These are phyloP conservation scores for Castanea crenata DNA, from an alignment of 306 rosid genomes.

Conservation along the genomic window DNA sequence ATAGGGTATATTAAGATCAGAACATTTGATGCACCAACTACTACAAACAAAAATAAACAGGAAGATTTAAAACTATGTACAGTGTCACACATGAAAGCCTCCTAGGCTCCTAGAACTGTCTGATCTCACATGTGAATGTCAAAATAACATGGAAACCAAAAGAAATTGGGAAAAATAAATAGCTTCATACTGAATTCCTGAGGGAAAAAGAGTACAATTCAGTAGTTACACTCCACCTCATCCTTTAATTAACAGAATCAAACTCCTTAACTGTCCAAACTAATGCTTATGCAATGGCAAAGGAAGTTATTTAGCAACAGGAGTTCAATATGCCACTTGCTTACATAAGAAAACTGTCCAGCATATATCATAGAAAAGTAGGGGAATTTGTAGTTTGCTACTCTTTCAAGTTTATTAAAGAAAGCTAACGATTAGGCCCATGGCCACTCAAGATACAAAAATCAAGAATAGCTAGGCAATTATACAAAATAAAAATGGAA, in stretches of 20 bases:
- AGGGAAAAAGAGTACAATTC: background rate
- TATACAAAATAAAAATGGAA: background rate
- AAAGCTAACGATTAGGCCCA: background rate
- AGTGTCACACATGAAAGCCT: background rate
- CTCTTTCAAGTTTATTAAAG: background rate
- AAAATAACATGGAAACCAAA: background rate
- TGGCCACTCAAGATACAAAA: background rate
- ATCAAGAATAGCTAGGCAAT: background rate
- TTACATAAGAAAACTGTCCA: background rate
- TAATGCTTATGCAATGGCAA: constrained; percentile 8
- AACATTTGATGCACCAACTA: background rate
- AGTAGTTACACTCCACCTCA: background rate
- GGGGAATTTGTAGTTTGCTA: too few species aligned
- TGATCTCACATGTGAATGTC: background rate
- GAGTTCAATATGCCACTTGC: constrained; percentile 1
- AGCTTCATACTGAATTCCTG: background rate
- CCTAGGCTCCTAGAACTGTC: background rate
- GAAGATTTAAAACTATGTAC: background rate
- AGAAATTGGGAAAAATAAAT: background rate
- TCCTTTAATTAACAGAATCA: background rate
- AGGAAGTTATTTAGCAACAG: background rate
- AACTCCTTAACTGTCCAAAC: background rate
- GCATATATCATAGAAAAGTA: background rate
- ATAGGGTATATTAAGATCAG: constrained; percentile 26
- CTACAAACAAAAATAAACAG: background rate